Conservation (phyloP, 495 filamentous ascomycete species). For the Sabuloglossum arenarium region DNA sequence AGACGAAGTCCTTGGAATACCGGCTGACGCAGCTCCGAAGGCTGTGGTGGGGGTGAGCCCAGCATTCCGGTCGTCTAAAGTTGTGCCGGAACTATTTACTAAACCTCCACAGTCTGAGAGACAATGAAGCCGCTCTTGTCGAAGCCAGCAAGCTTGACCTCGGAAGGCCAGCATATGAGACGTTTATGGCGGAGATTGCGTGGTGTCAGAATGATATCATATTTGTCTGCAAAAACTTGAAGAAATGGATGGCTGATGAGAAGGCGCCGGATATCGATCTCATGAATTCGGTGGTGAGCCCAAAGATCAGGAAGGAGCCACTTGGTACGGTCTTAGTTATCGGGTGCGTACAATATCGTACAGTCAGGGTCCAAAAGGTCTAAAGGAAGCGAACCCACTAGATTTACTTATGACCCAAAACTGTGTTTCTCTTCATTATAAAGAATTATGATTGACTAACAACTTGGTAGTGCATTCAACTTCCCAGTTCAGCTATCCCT, state of each 20-base stretch:
- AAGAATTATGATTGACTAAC: constrained; percentile 1
- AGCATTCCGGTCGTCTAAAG: neutral
- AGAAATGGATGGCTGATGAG: constrained; percentile 69
- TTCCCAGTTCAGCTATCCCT: constrained; percentile 68
- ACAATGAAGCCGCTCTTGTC: constrained; percentile 45
- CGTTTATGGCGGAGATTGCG: constrained; percentile 43
- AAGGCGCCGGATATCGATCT: constrained; percentile 44
- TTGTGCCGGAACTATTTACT: neutral
- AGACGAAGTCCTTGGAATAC: constrained; percentile 64
- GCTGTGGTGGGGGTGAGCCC: constrained; percentile 67
- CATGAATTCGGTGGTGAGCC: constrained; percentile 37
- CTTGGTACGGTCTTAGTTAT: constrained; percentile 69
- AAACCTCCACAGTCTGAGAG: constrained; percentile 33
- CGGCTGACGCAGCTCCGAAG: constrained; percentile 69
- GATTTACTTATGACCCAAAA: no score
- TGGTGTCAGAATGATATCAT: constrained; percentile 64
- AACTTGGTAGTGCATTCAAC: constrained; percentile 48
- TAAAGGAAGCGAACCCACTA: no score
- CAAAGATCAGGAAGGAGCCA: constrained; percentile 75
- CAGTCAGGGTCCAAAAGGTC: neutral
- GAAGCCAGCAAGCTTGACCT: constrained; percentile 58
- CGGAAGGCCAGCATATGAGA: constrained; percentile 48
- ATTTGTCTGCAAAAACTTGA: constrained; percentile 49
- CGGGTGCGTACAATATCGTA: constrained; percentile 28
- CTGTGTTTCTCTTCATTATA: no score